Conservation (phyloP, 225 moss, liverwort and hornwort species). For the Straminergon stramineum region DNA sequence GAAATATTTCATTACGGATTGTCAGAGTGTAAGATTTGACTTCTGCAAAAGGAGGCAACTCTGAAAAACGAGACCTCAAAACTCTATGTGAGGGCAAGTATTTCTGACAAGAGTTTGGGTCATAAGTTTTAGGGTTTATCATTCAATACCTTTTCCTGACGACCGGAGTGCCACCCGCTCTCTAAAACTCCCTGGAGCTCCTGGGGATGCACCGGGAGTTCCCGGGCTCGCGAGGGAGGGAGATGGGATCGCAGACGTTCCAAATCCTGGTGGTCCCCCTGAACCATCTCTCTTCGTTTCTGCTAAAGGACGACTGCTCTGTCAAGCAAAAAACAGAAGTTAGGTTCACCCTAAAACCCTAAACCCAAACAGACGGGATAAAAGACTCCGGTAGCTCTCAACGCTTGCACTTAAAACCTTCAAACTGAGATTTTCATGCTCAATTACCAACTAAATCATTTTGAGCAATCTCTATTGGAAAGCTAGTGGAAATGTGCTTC, state of each 20-base stretch:
- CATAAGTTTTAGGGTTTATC: background rate
- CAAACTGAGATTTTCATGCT: background rate
- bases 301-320: constrained; percentile 35
- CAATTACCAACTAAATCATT: background rate
- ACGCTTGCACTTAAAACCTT: background rate
- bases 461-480: background rate
- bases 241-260: constrained; percentile 11
- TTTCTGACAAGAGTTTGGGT: background rate
- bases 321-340: constrained; percentile 4
- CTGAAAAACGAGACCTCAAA: background rate
- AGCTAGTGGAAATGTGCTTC: background rate
- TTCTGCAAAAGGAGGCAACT: background rate
- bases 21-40: background rate
- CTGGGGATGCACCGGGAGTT: background rate
- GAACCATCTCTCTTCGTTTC: constrained; percentile 42
- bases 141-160: constrained; percentile 28
- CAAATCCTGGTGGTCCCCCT: constrained; percentile 51
- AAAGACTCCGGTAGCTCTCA: background rate
- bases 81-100: background rate
- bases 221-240: constrained; percentile 16
- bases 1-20: background rate
- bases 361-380: background rate
- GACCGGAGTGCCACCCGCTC: constrained; percentile 40
- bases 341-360: background rate
- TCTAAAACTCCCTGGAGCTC: constrained; percentile 25